Base-by-base conservation (phyloP, 371 early-diverging fungal genomes). In the Mortierella sp. region DNA sequence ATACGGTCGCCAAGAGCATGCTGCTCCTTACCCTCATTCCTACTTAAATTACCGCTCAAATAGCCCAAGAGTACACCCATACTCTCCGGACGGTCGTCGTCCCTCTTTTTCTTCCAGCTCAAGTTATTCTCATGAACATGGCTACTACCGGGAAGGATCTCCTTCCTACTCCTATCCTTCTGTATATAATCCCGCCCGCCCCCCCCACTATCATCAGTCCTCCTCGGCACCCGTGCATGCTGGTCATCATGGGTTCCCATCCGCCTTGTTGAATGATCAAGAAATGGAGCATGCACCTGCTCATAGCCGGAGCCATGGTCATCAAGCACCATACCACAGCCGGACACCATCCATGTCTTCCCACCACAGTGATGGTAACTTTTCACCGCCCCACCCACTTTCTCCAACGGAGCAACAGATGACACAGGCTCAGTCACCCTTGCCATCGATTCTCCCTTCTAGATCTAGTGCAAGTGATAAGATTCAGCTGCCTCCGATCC, bases 331-430 rank as follows among this genome's bases (percentile, higher is more conserved):
- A 16, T 71, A 72, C 22, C 81, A 75, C 54, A 75, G 81, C 30
- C 72, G 81, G 37, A 80, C 81, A 20, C 81, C 81, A 14, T 80
- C 81, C 28, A 80, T 80, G 81, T 75, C 81, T 5, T 80, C 81
- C 6, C 81, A 72, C 45, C 81, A 69, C 28, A 80, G 81, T n/a
- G 81, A 80, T 10, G 75, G 72, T 40, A 72, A 72, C 52, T 64
- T 66, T 58, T 75, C 81, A 9, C 81, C 81, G 10, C 75, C 72
- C 0, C 75, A 65, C 11, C 81, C 81, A 0, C 75, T 68, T 54
- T 80, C 81, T 0, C 81, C 81, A 11, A 51, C 69, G 5, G 78
- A 73, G 43, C 35, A 60, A 14, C 65, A 75, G 35, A 52, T 57
- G 70, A 30, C 55, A 26, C 63, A 61, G 11, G 63, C 32, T n/a